Base-by-base conservation (phyloP, 2,329 filamentous ascomycete genomes). In the Blastomyces silverae region DNA sequence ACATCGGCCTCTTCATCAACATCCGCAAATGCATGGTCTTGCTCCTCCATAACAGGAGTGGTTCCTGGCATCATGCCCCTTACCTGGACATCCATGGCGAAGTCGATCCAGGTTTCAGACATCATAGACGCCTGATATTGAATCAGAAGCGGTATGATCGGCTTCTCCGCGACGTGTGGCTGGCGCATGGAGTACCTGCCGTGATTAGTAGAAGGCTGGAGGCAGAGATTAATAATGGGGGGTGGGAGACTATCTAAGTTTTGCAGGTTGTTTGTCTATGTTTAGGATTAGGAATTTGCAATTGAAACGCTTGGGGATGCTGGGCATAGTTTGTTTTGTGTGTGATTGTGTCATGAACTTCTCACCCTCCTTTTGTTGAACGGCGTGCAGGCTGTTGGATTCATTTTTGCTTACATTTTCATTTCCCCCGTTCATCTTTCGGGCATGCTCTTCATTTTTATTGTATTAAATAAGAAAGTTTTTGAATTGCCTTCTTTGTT, bases 81-180 rank as follows among this genome's bases (percentile, higher is more conserved):
- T 99, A 97, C 76, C 88, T 97, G 68, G 94, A 99, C 77, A 89
- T 90, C 74, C 95, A 97, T 74, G 95, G 95, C 69, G 94, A 99
- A 81, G 90, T 91, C 3, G 94, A 99, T 77, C 87, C 90, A n/a
- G 92, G 92, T 53, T 82, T 99, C 46, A 85, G 90, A 66, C 89
- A 94, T 68, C 90, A 90, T 66, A 88, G 95, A 65, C 93, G 96
- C 77, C 81, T 99, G 59, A 96, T 92, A 75, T 80, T 99, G 65
- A 96, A 95, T 74, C 93, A 97, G 79, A 93, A 90, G 77, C 83
- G 94, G 69, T 99, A 97, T 76, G 94, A 99, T 77, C 87, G 88
- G 46, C 83, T 97, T 76, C 83, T 97, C 65, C 84, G 94, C 61
- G 90, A 88, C 70, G 87, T 92, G 55, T 97, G 95, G 88, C 81